Conservation (phyloP, 768 basidiomycete species). For the Pleurotus citrinopileatus region DNA sequence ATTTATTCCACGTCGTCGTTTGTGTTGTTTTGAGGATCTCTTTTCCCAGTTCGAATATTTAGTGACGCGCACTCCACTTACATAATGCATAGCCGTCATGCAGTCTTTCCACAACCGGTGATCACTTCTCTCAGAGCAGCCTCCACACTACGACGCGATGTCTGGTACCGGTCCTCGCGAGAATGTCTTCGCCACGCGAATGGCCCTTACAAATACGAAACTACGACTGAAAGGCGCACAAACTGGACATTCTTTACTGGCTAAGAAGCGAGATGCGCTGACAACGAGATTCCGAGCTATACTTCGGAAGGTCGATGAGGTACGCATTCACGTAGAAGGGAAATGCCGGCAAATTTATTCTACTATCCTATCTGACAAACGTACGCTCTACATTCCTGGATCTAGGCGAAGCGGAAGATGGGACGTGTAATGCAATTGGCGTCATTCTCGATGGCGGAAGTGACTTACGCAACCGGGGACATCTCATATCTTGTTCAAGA, state of each 20-base stretch:
- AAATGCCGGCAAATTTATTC: neutral
- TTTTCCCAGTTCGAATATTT: no score
- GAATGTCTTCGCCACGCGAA: conserved; percentile 94
- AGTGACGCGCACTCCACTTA: no score
- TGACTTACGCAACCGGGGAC: conserved; percentile 96
- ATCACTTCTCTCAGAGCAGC: conserved; percentile 4
- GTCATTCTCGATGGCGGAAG: conserved; percentile 98
- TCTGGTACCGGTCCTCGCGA: conserved; percentile 89
- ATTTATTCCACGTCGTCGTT: no score
- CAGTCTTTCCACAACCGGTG: conserved; percentile 9
- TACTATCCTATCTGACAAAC: no score
- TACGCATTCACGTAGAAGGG: conserved; percentile 27
- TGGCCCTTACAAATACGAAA: conserved; percentile 95
- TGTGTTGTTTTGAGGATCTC: no score
- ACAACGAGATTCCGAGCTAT: conserved; percentile 94
- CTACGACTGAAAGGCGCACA: conserved; percentile 87
- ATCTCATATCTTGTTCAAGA: conserved; percentile 98
- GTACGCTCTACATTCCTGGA: neutral
- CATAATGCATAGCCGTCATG: neutral
- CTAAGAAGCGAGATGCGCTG: conserved; percentile 97
- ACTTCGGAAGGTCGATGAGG: conserved; percentile 96
- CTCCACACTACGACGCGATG: conserved; percentile 44
- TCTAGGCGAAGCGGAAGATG: conserved; percentile 97
- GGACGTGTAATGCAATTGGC: conserved; percentile 98
- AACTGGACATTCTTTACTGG: conserved; percentile 91